These are phyloP conservation scores for Volvox africanus DNA, from an alignment of 139 green algal genomes.

Conservation along the genomic window DNA sequence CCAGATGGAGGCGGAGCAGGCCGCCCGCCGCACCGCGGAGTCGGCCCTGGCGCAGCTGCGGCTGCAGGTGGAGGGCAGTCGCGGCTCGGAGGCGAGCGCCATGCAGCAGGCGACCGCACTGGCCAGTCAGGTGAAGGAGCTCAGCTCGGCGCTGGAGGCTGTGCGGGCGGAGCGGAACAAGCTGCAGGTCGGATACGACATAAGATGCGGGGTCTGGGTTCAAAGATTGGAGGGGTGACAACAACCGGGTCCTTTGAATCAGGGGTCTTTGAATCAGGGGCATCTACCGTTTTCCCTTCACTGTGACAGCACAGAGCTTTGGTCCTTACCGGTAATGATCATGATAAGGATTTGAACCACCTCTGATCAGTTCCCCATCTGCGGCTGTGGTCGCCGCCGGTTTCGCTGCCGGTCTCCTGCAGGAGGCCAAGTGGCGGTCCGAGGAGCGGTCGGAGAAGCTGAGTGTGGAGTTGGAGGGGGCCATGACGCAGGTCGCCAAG, in stretches of 20 bases:
- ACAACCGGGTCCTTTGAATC: neutral
- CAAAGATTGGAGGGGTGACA: too few species aligned
- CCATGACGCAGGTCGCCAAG: conserved; percentile 9
- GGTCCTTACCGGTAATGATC: too few species aligned
- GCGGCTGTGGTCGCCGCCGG: too few species aligned
- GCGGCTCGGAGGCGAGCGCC: conserved; percentile 26
- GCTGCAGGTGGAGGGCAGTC: conserved; percentile 40
- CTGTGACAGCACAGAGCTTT: too few species aligned
- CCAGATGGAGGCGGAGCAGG: conserved; percentile 50
- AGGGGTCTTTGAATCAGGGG: neutral
- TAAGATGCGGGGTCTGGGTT: too few species aligned
- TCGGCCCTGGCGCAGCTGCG: conserved; percentile 35
- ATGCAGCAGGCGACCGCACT: conserved; percentile 42
- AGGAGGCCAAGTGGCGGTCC: conserved; percentile 51
- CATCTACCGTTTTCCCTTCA: neutral
- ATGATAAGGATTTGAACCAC: too few species aligned
- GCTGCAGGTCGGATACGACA: conserved; percentile 41
- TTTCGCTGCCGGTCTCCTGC: neutral
- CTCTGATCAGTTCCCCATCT: too few species aligned
- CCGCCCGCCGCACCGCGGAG: conserved; percentile 30
- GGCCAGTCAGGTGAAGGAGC: conserved; percentile 40
- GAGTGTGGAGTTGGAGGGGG: conserved; percentile 29
- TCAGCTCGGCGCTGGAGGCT: conserved; percentile 18
- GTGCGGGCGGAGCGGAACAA: conserved; percentile 48
- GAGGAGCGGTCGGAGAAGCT: conserved; percentile 53